Conservation (phyloP, 1,284 basidiomycete species). For the Boletellus deceptivus region DNA sequence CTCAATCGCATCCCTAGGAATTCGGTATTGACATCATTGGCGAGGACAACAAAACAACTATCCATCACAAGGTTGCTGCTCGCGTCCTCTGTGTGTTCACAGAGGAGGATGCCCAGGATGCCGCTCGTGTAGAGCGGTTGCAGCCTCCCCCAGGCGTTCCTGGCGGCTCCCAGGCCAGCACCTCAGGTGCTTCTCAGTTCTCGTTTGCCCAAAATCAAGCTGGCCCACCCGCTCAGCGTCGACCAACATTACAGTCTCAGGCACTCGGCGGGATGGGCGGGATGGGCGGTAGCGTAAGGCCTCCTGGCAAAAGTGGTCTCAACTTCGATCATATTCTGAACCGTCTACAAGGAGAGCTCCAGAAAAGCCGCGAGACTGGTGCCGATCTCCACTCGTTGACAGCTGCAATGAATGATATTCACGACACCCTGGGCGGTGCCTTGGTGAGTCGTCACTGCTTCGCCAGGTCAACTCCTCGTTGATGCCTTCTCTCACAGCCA, state of each 20-base stretch:
- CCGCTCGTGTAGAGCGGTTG: constrained; percentile 60
- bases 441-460: constrained; percentile 48
- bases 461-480: background rate
- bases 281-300: constrained; percentile 67
- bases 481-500: constrained; percentile 41
- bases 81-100: constrained; percentile 88
- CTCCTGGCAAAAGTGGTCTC: constrained; percentile 74
- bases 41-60: constrained; percentile 97
- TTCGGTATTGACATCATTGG: constrained; percentile 99
- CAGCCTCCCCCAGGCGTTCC: constrained; percentile 22
- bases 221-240: constrained; percentile 43
- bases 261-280: constrained; percentile 70
- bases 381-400: constrained; percentile 81
- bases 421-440: constrained; percentile 87
- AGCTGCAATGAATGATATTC: constrained; percentile 86
- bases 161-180: constrained; percentile 29
- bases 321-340: constrained; percentile 60
- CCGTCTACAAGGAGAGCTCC: constrained; percentile 83
- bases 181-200: constrained; percentile 35
- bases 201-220: constrained; percentile 35
- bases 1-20: constrained; percentile 56
- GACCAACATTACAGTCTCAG: constrained; percentile 55
- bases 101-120: constrained; percentile 79
- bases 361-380: constrained; percentile 94
- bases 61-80: constrained; percentile 98